A percentile compares a stretch with the other conserved stretches of the same genome.
Conservation (phyloP, 768 basidiomycete species). For the Macrolepiota albuminosa region DNA sequence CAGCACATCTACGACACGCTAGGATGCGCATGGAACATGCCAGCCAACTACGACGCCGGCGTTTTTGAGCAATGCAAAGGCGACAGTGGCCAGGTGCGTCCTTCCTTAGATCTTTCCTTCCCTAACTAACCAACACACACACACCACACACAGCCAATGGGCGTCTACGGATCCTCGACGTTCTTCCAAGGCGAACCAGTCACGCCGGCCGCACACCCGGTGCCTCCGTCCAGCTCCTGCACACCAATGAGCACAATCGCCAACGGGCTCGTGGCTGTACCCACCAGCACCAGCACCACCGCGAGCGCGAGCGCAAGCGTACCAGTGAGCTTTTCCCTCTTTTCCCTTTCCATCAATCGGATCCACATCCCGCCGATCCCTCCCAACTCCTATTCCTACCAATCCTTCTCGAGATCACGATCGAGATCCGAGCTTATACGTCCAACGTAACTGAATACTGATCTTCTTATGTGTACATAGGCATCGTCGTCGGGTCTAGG, state of each 20-base stretch:
- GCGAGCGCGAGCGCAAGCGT: background rate
- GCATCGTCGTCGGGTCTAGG: no score
- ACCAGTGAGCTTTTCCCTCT: background rate
- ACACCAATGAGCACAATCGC: slow-evolving; percentile 44
- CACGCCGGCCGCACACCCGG: slow-evolving; percentile 54
- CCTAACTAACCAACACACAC: background rate
- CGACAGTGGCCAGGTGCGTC: slow-evolving; percentile 43
- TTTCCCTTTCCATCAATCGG: background rate
- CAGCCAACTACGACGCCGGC: slow-evolving; percentile 40
- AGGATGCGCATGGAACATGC: slow-evolving; percentile 63
- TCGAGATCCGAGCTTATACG: no score
- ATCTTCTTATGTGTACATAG: no score
- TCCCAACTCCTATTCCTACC: no score
- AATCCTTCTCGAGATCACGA: no score
- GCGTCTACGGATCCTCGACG: slow-evolving; percentile 63
- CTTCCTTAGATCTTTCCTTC: no score
- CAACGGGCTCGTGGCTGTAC: slow-evolving; percentile 35
- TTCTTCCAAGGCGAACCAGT: slow-evolving; percentile 58
- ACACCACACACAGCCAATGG: slow-evolving; percentile 54
- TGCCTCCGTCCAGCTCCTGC: slow-evolving; percentile 60
- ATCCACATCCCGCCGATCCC: no score
- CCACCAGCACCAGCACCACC: slow-evolving; percentile 18
- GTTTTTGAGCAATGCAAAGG: slow-evolving; percentile 47
- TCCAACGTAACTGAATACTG: no score
- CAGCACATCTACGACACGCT: slow-evolving; percentile 50